Conservation (phyloP, 495 filamentous ascomycete genomes). For the Penicillium cinerascens region DNA sequence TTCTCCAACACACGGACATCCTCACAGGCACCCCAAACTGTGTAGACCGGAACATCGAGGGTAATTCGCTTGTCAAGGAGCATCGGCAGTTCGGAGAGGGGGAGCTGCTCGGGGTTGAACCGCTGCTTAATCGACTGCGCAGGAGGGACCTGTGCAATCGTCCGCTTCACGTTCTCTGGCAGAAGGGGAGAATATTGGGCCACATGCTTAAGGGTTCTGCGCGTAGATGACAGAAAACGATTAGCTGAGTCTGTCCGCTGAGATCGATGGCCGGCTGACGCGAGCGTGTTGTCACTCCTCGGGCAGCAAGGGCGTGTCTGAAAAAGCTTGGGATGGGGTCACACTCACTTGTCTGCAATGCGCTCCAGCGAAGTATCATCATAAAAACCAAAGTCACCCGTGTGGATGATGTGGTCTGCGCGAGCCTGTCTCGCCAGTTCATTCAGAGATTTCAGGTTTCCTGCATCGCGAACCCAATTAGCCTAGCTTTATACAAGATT, state of each 20-base stretch:
- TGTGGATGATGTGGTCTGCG: slow-evolving; percentile 96
- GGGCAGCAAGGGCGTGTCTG: slow-evolving; percentile 6
- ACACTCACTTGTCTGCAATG: slow-evolving; percentile 94
- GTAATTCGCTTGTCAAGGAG: slow-evolving; percentile 86
- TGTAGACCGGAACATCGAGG: slow-evolving; percentile 94
- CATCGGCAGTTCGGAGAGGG: slow-evolving; percentile 88
- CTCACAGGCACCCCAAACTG: slow-evolving; percentile 98
- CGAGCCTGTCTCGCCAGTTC: slow-evolving; percentile 89
- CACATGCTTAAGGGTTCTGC: slow-evolving; percentile 94
- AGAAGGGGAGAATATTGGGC: slow-evolving; percentile 97
- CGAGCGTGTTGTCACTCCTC: not conserved
- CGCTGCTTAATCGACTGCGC: slow-evolving; percentile 73
- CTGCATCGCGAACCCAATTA: slow-evolving; percentile 46
- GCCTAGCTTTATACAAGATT: not conserved
- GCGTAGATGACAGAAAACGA: slow-evolving; percentile 1
- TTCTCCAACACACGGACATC: slow-evolving; percentile 98
- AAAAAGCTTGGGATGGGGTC: not conserved
- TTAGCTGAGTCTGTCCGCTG: slow-evolving; percentile 14
- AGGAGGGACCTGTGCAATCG: slow-evolving; percentile 64
- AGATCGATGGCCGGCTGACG: slow-evolving; percentile 1
- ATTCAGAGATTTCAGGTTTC: slow-evolving; percentile 93
- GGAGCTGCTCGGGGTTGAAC: slow-evolving; percentile 75
- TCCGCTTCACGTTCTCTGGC: slow-evolving; percentile 79
- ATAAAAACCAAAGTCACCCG: slow-evolving; percentile 99
- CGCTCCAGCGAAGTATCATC: slow-evolving; percentile 93